Conservation (phyloP, 2,329 filamentous ascomycete species). For the Fusarium humuli region DNA sequence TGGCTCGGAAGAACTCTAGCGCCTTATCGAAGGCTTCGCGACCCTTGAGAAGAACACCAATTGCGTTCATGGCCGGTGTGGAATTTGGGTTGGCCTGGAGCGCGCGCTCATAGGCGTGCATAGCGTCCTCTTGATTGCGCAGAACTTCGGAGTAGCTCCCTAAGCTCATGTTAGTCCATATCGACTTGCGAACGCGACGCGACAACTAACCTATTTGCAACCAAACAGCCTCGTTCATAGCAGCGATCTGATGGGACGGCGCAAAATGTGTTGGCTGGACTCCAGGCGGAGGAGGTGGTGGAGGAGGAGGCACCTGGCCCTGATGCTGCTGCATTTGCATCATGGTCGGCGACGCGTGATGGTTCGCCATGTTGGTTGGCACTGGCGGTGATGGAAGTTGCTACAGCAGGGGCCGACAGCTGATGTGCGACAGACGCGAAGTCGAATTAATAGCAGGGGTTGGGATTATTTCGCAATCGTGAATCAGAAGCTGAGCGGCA, state of each 20-base stretch:
- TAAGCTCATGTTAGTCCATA: constrained; percentile 54
- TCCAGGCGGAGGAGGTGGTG: constrained; percentile 54
- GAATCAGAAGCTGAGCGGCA: constrained; percentile 30
- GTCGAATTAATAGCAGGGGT: constrained; percentile 15
- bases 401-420: constrained; percentile 29
- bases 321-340: constrained; percentile 75
- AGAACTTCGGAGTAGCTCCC: constrained; percentile 88
- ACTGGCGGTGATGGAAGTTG: constrained; percentile 29
- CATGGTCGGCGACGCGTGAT: constrained; percentile 84
- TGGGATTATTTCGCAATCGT: constrained; percentile 15
- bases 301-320: constrained; percentile 68
- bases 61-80: constrained; percentile 91
- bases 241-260: constrained; percentile 78
- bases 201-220: constrained; percentile 82
- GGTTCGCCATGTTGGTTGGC: constrained; percentile 72
- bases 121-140: constrained; percentile 88
- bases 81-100: constrained; percentile 89
- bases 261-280: constrained; percentile 69
- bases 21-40: constrained; percentile 95
- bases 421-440: constrained; percentile 32
- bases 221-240: constrained; percentile 90
- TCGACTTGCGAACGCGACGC: constrained; percentile 24
- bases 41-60: constrained; percentile 89
- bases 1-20: constrained; percentile 90
- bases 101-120: constrained; percentile 90